These are phyloP conservation scores for Herpetomonas tarakana DNA, from an alignment of 208 protist species.

Conservation along the genomic window DNA sequence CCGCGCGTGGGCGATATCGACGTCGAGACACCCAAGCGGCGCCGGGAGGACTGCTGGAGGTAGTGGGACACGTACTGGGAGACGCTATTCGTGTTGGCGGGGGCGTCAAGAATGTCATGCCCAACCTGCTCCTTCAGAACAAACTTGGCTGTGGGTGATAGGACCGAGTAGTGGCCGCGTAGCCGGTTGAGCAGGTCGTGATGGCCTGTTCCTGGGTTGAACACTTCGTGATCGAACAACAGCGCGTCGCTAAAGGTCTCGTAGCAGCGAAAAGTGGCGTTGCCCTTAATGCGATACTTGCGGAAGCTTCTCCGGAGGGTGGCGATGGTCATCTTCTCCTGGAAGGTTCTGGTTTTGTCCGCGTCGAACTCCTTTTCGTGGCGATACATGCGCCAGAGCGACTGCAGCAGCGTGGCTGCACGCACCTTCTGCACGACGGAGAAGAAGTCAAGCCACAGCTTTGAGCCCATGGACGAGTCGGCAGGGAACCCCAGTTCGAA, in stretches of 20 bases:
- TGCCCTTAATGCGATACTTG: constrained; percentile 32
- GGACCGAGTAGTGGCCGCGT: constrained; percentile 35
- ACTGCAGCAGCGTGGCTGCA: constrained; percentile 75
- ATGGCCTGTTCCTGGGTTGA: constrained; percentile 65
- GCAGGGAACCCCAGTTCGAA: constrained; percentile 69
- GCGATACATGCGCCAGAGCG: constrained; percentile 77
- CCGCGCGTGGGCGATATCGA: background rate
- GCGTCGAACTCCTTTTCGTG: constrained; percentile 52
- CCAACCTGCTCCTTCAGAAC: constrained; percentile 18
- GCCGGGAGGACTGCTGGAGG: background rate
- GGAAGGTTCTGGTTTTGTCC: constrained; percentile 19
- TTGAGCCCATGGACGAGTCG: constrained; percentile 69
- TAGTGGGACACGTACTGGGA: background rate
- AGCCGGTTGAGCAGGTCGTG: constrained; percentile 67
- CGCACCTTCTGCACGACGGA: constrained; percentile 62
- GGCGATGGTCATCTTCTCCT: constrained; percentile 30
- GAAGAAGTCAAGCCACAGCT: constrained; percentile 81
- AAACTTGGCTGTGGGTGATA: constrained; percentile 23
- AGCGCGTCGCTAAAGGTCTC: constrained; percentile 51
- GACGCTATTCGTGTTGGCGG: background rate
- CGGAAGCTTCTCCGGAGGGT: constrained; percentile 56
- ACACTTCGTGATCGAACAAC: constrained; percentile 37
- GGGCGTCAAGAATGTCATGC: background rate
- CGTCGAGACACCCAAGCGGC: background rate
- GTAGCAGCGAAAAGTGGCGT: constrained; percentile 37